phyloP scores from a whole-genome alignment of 192 early-diverging fungal genomes.

The Spizellomyces punctatus region DNA sequence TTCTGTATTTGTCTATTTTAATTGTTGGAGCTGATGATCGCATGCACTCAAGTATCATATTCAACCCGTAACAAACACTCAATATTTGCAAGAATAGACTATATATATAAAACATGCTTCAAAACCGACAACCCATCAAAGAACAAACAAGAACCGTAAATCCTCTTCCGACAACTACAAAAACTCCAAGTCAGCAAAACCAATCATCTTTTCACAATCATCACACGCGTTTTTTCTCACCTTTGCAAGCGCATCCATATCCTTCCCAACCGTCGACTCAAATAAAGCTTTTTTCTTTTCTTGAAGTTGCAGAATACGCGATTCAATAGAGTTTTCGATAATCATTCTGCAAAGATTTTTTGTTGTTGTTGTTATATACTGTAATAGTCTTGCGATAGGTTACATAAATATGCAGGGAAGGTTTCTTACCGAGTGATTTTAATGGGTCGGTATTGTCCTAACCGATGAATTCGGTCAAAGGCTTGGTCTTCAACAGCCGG shows the following conservation, averaged over 20 bases:
- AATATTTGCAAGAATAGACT: too few relatives aligned
- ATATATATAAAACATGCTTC: background rate
- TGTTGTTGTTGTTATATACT: too few relatives aligned
- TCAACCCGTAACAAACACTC: too few relatives aligned
- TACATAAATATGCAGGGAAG: too few relatives aligned
- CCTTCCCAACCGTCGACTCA: slow-evolving; percentile 82
- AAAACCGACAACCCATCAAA: slow-evolving; percentile 23
- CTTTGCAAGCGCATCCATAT: slow-evolving; percentile 74
- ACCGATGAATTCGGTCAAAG: slow-evolving; percentile 92
- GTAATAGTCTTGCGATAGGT: too few relatives aligned
- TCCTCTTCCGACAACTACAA: slow-evolving; percentile 75
- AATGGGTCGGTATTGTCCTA: slow-evolving; percentile 91
- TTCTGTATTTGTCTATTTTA: too few relatives aligned
- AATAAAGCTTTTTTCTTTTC: slow-evolving; percentile 93
- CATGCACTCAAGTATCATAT: too few relatives aligned
- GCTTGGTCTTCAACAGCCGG: slow-evolving; percentile 76
- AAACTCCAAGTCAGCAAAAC: too few relatives aligned
- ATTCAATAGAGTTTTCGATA: slow-evolving; percentile 93
- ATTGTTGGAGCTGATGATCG: too few relatives aligned
- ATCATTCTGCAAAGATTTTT: slow-evolving; percentile 58
- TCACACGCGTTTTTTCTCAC: slow-evolving; percentile 17
- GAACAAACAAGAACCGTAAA: slow-evolving; percentile 81
- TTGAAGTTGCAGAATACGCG: slow-evolving; percentile 84
- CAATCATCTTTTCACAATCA: slow-evolving; percentile 5
- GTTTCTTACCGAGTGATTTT: slow-evolving; percentile 60